These are phyloP conservation scores for Alternaria sp. DNA, from an alignment of 2,329 filamentous ascomycete genomes.

Conservation along the genomic window DNA sequence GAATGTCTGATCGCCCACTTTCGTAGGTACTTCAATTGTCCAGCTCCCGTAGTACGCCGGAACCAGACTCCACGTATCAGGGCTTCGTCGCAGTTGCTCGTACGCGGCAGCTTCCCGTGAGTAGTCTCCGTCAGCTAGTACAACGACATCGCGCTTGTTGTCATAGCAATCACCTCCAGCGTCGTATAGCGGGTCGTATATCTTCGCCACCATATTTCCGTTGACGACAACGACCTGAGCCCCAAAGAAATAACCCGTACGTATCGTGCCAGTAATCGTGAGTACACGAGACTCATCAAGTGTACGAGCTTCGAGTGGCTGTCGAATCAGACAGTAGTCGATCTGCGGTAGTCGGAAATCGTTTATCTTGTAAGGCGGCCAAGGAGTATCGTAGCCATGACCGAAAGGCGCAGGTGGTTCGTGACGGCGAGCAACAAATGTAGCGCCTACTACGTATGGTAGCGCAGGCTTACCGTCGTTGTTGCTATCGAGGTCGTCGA, in stretches of 20 bases:
- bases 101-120: conserved; percentile 10
- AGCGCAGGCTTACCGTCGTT: conserved; percentile 2
- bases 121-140: conserved; percentile 12
- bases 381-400: background rate
- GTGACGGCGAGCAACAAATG: conserved; percentile 7
- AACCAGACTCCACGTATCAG: background rate
- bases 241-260: conserved; percentile 2
- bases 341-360: conserved; percentile 4
- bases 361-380: conserved; percentile 1
- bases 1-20: background rate
- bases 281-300: background rate
- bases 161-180: background rate
- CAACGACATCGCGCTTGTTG: conserved; percentile 8
- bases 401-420: conserved; percentile 11
- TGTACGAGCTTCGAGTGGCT: background rate
- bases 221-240: conserved; percentile 13
- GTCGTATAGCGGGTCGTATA: conserved; percentile 19
- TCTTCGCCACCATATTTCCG: conserved; percentile 10
- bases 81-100: background rate
- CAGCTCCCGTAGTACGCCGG: conserved; percentile 8
- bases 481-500: background rate
- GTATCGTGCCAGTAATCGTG: conserved; percentile 4
- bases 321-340: conserved; percentile 6
- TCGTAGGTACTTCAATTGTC: conserved; percentile 5
- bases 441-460: conserved; percentile 7